phyloP scores from a whole-genome alignment of 2,329 filamentous ascomycete species.

The Fusarium burgessii region DNA sequence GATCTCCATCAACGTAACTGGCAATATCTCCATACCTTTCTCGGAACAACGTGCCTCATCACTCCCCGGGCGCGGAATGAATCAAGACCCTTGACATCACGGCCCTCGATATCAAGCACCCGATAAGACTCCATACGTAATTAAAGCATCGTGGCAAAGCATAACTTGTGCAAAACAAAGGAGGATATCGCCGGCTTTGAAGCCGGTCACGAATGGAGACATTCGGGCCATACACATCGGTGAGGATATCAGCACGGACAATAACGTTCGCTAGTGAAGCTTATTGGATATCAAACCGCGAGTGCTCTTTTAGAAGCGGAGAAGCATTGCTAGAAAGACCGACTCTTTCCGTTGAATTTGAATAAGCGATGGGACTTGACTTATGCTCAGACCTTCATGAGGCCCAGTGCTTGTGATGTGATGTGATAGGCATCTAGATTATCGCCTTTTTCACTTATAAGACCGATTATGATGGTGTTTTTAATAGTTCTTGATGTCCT shows the following conservation, averaged over 20 bases:
- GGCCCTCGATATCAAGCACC: background rate
- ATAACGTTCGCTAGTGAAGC: background rate
- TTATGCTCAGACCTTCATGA: constrained; percentile 14
- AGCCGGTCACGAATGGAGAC: constrained; percentile 3
- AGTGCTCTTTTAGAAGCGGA: constrained; percentile 37
- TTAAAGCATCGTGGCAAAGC: constrained; percentile 1
- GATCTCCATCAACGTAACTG: background rate
- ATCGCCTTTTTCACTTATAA: constrained; percentile 3
- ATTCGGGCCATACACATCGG: constrained; percentile 10
- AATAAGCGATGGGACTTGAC: background rate
- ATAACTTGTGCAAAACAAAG: background rate
- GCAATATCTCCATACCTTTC: background rate
- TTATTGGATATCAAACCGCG: constrained; percentile 32
- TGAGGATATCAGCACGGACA: constrained; percentile 11
- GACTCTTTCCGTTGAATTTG: constrained; percentile 27
- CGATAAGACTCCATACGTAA: constrained; percentile 19
- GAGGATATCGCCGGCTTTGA: constrained; percentile 36
- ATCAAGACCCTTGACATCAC: background rate
- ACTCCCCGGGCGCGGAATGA: background rate
- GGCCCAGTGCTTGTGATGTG: constrained; percentile 16
- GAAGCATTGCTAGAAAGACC: constrained; percentile 36
- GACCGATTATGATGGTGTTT: background rate
- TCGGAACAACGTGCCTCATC: background rate
- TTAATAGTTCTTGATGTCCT: background rate
- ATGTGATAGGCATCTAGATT: constrained; percentile 1